These are phyloP conservation scores for Tolypocladium ovalisporum DNA, from an alignment of 2,329 filamentous ascomycete species.

Conservation along the genomic window DNA sequence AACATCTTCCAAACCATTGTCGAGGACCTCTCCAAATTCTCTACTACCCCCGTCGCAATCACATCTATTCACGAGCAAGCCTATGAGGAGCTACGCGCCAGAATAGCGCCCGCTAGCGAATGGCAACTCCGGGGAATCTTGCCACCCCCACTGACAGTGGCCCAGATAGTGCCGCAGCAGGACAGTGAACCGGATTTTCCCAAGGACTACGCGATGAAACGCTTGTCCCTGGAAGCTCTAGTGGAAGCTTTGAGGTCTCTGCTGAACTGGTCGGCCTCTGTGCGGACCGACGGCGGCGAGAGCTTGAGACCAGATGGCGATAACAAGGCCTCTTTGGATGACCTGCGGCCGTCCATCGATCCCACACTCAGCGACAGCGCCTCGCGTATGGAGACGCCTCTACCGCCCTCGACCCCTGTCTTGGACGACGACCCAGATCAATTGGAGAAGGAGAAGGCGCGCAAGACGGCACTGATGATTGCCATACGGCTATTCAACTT, in stretches of 20 bases:
- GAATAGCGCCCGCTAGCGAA: conserved; percentile 50
- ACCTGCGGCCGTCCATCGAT: conserved; percentile 56
- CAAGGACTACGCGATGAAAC: conserved; percentile 83
- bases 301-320: conserved; percentile 19
- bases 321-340: conserved; percentile 28
- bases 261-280: conserved; percentile 74
- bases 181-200: conserved; percentile 64
- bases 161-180: conserved; percentile 52
- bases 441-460: conserved; percentile 87
- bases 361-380: conserved; percentile 49
- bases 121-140: conserved; percentile 83
- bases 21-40: conserved; percentile 83
- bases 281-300: conserved; percentile 43
- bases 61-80: conserved; percentile 70
- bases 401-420: conserved; percentile 53
- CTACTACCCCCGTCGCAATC: conserved; percentile 66
- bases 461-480: conserved; percentile 84
- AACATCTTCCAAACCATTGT: conserved; percentile 96
- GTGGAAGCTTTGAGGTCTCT: conserved; percentile 83
- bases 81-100: conserved; percentile 70
- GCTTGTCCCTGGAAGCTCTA: conserved; percentile 76
- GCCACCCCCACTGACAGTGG: conserved; percentile 75
- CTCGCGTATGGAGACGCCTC: conserved; percentile 49
- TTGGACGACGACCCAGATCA: conserved; percentile 85
- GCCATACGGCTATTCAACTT: conserved; percentile 92